phyloP scores from a whole-genome alignment of 768 basidiomycete species.

The Mycena capillaripes region DNA sequence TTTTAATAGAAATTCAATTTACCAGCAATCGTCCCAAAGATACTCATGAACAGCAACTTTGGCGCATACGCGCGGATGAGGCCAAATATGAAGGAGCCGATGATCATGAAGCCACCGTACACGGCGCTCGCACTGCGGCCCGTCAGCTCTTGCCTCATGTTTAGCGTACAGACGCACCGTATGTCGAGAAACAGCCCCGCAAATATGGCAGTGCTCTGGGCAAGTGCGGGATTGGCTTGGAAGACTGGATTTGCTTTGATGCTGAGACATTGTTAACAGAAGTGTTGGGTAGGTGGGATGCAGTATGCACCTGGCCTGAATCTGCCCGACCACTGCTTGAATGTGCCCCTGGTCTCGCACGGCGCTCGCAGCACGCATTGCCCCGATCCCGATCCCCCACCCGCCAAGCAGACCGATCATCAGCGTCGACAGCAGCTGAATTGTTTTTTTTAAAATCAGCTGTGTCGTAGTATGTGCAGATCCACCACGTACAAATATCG shows the following conservation, averaged over 20 bases:
- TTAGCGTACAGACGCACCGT: conserved; percentile 31
- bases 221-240: conserved; percentile 53
- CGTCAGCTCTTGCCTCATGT: background rate
- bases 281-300: background rate
- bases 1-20: background rate
- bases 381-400: conserved; percentile 69
- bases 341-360: conserved; percentile 52
- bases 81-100: conserved; percentile 60
- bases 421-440: conserved; percentile 57
- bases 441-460: background rate
- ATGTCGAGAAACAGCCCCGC: conserved; percentile 65
- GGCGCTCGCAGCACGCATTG: conserved; percentile 63
- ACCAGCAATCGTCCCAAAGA: conserved; percentile 62
- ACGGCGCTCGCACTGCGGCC: conserved; percentile 55
- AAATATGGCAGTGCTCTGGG: conserved; percentile 59
- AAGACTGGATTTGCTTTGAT: conserved; percentile 42
- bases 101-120: conserved; percentile 63
- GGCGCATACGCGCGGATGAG: conserved; percentile 62
- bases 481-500: conserved; percentile 57
- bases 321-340: conserved; percentile 42
- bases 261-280: background rate
- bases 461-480: background rate
- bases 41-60: conserved; percentile 57
- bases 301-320: conserved; percentile 48
- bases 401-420: conserved; percentile 62